Conservation (phyloP, 257 asterid species). For the Gynochthodes officinalis region DNA sequence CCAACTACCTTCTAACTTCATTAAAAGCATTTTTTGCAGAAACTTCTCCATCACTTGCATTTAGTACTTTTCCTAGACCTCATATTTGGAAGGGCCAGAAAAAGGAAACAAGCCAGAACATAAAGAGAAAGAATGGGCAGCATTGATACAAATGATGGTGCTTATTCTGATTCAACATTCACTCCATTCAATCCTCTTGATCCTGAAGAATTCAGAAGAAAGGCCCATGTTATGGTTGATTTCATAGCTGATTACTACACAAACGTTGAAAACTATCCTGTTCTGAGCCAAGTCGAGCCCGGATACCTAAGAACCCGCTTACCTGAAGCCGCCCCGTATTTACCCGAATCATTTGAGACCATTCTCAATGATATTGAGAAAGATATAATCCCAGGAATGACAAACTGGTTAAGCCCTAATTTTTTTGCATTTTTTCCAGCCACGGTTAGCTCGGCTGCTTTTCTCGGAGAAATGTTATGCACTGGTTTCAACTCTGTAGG, state of each 20-base stretch:
- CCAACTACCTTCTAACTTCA: not conserved
- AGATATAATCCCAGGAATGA: slow-evolving; percentile 68
- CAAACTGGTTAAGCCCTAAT: slow-evolving; percentile 82
- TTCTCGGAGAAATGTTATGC: slow-evolving; percentile 67
- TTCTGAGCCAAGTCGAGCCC: slow-evolving; percentile 71
- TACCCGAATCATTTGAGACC: slow-evolving; percentile 54
- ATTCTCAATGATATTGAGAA: slow-evolving; percentile 53
- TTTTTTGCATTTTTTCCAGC: slow-evolving; percentile 71
- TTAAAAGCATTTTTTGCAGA: not conserved
- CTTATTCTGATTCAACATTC: not conserved
- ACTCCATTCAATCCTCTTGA: slow-evolving; percentile 46
- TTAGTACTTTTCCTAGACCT: too few species aligned
- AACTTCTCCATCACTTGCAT: not conserved
- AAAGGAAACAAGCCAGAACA: too few species aligned
- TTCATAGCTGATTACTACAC: slow-evolving; percentile 71
- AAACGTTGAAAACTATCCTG: slow-evolving; percentile 63
- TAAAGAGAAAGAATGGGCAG: slow-evolving; percentile 11
- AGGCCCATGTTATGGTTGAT: slow-evolving; percentile 60
- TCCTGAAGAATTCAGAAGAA: slow-evolving; percentile 61
- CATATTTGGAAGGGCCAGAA: too few species aligned
- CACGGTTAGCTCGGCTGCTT: slow-evolving; percentile 68
- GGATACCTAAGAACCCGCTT: slow-evolving; percentile 53
- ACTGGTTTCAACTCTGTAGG: slow-evolving; percentile 74
- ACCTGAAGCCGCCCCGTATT: slow-evolving; percentile 58
- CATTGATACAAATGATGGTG: slow-evolving; percentile 4